Evolutionary conservation across 2,329 filamentous ascomycete genomes (phyloP).

Genomic region (Aspergillus sp.): DNA sequence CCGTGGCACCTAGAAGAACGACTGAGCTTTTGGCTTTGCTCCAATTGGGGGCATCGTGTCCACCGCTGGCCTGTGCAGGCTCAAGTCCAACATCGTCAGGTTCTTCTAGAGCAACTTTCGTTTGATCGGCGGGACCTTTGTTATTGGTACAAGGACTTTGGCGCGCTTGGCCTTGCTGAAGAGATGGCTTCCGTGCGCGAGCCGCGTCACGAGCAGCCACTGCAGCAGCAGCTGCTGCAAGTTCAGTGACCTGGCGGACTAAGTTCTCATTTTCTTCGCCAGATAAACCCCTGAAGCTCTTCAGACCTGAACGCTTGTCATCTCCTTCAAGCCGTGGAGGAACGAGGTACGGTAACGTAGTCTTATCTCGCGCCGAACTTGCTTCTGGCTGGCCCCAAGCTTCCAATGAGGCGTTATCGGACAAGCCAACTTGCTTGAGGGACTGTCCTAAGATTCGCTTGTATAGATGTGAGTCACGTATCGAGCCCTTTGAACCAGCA

Average conservation of each 20-base stretch:
- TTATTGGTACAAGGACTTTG: slow-evolving; percentile 15
- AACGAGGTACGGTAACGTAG: slow-evolving; percentile 63
- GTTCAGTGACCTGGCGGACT: slow-evolving; percentile 83
- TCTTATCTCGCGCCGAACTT: slow-evolving; percentile 16
- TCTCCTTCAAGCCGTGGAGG: slow-evolving; percentile 60
- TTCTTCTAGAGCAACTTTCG: slow-evolving; percentile 36
- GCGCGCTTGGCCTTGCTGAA: slow-evolving; percentile 27
- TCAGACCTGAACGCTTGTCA: slow-evolving; percentile 27
- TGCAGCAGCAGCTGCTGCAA: slow-evolving; percentile 85
- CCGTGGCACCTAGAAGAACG: slow-evolving; percentile 80
- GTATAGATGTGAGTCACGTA: slow-evolving; percentile 84
- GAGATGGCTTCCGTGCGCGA: slow-evolving; percentile 47
- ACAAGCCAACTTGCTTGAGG: slow-evolving; percentile 73
- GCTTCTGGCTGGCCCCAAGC: slow-evolving; percentile 22
- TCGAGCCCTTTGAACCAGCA: slow-evolving; percentile 58
- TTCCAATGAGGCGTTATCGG: slow-evolving; percentile 46
- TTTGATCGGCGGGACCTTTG: slow-evolving; percentile 31
- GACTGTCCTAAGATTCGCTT: slow-evolving; percentile 91
- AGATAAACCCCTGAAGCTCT: slow-evolving; percentile 60
- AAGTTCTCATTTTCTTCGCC: slow-evolving; percentile 77
- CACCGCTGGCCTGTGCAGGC: slow-evolving; percentile 53
- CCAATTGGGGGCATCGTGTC: slow-evolving; percentile 99
- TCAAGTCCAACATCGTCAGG: slow-evolving; percentile 45
- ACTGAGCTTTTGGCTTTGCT: slow-evolving; percentile 84
- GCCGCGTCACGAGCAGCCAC: slow-evolving; percentile 76